Percentiles rank a stretch among this genome's conserved stretches.
phyloP scores from a whole-genome alignment of 805 yeast genomes.

The Wickerhamomyces queroliae region DNA sequence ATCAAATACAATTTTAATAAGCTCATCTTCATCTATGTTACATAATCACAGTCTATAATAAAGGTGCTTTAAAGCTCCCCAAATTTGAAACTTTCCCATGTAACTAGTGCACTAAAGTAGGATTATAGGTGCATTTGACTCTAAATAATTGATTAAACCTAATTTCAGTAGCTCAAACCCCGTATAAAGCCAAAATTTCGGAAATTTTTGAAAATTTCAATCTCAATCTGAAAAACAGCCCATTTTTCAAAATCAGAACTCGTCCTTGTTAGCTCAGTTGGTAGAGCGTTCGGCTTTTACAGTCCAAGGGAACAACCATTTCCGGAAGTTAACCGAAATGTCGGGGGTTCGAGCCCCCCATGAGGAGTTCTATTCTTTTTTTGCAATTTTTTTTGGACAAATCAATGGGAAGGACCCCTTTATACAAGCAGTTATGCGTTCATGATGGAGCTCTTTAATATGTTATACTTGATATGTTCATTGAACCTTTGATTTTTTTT shows the following conservation, averaged over 20 bases:
- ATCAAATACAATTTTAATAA: too few relatives aligned
- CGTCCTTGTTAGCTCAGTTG: constrained; percentile 27
- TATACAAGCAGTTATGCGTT: not conserved
- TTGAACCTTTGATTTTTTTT: constrained; percentile 14
- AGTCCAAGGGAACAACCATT: constrained; percentile 12
- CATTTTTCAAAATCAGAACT: constrained; percentile 11
- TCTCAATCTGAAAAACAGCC: not conserved
- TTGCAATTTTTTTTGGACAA: not conserved
- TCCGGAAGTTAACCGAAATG: constrained; percentile 21
- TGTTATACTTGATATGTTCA: too few relatives aligned
- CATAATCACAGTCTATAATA: too few relatives aligned
- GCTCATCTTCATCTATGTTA: too few relatives aligned
- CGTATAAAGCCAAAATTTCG: too few relatives aligned
- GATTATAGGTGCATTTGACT: too few relatives aligned
- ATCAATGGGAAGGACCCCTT: not conserved
- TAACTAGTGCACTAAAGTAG: too few relatives aligned
- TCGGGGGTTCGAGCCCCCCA: constrained; percentile 28
- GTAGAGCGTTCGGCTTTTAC: constrained; percentile 27
- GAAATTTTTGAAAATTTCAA: too few relatives aligned
- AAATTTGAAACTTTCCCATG: too few relatives aligned
- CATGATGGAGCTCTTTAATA: not conserved
- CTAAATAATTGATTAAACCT: too few relatives aligned
- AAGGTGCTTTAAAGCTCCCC: too few relatives aligned
- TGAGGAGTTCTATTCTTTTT: constrained; percentile 22
- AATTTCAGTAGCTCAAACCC: too few relatives aligned